A percentile compares a stretch with the other conserved stretches of the same genome.
These are phyloP conservation scores for Ceratobasidium sp. DNA, from an alignment of 1,284 basidiomycete genomes.

Conservation along the genomic window DNA sequence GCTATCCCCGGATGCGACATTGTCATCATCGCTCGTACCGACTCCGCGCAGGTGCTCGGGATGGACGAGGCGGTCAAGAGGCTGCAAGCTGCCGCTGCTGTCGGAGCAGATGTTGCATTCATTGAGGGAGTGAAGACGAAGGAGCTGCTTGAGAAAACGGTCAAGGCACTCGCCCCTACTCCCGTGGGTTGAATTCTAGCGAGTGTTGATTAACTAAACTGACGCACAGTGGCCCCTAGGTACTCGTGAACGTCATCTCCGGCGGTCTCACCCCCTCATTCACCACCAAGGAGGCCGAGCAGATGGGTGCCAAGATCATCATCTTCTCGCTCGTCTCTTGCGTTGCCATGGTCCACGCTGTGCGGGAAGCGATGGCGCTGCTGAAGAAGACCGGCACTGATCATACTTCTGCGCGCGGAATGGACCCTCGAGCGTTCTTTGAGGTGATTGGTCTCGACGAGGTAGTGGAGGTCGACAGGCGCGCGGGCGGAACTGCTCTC, in stretches of 20 bases:
- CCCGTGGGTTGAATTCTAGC: conserved; percentile 58
- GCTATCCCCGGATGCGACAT: conserved; percentile 76
- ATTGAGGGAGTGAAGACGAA: conserved; percentile 81
- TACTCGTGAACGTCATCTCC: conserved; percentile 80
- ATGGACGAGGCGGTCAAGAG: conserved; percentile 82
- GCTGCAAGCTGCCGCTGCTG: conserved; percentile 74
- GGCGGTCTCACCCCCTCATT: conserved; percentile 79
- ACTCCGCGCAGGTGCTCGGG: conserved; percentile 80
- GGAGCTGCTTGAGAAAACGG: conserved; percentile 70
- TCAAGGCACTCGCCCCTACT: conserved; percentile 73
- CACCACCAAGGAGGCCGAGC: conserved; percentile 72
- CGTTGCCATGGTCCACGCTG: conserved; percentile 75
- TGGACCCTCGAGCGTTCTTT: conserved; percentile 80
- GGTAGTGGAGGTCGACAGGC: conserved; percentile 66
- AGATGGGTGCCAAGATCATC: conserved; percentile 77
- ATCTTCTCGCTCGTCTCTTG: conserved; percentile 77
- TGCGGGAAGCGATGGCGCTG: conserved; percentile 75
- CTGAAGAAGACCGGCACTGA: conserved; percentile 80
- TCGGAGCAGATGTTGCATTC: conserved; percentile 85
- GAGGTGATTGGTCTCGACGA: conserved; percentile 75
- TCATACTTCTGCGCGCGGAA: conserved; percentile 73
- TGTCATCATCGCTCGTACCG: conserved; percentile 83
- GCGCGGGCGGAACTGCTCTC: conserved; percentile 70
- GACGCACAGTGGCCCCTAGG: conserved; percentile 51
- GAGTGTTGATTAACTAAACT: not conserved